Evolutionary conservation across 2,329 filamentous ascomycete genomes (phyloP).

Genomic region (Paracoccidioides lutzii): DNA sequence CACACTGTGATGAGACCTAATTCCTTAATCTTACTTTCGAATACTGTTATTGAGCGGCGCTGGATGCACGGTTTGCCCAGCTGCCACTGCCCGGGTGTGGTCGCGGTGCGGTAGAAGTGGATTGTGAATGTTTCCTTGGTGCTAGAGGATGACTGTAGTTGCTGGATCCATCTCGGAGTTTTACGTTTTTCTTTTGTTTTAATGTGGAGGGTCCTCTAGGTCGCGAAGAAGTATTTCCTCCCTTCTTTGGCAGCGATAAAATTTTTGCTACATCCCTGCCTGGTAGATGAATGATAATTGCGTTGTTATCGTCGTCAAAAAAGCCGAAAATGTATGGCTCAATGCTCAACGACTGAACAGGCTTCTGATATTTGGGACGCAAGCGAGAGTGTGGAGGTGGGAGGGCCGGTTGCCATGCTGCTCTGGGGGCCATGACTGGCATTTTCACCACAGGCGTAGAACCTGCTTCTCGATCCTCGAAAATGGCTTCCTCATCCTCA

Average conservation of each 20-base stretch:
- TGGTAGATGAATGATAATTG: constrained; percentile 36
- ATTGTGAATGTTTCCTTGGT: constrained; percentile 6
- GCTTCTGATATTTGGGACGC: constrained; percentile 39
- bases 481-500: constrained; percentile 67
- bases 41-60: background rate
- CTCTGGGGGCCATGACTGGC: constrained; percentile 49
- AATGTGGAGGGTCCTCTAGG: constrained; percentile 12
- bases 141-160: constrained; percentile 7
- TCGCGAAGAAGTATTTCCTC: constrained; percentile 12
- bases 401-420: constrained; percentile 48
- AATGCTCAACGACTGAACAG: constrained; percentile 39
- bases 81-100: constrained; percentile 1
- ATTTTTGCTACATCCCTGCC: constrained; percentile 33
- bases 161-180: constrained; percentile 35
- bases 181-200: constrained; percentile 22
- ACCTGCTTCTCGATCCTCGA: constrained; percentile 69
- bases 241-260: constrained; percentile 27
- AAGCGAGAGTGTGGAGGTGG: constrained; percentile 22
- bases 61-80: constrained; percentile 3
- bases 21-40: background rate
- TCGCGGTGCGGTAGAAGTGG: constrained; percentile 3
- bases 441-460: constrained; percentile 59
- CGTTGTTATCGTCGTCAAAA: constrained; percentile 26
- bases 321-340: constrained; percentile 33
- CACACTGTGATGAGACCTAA: background rate